These are phyloP conservation scores for Phylloboletellus chloephorus DNA, from an alignment of 1,284 basidiomycete genomes.

Conservation along the genomic window DNA sequence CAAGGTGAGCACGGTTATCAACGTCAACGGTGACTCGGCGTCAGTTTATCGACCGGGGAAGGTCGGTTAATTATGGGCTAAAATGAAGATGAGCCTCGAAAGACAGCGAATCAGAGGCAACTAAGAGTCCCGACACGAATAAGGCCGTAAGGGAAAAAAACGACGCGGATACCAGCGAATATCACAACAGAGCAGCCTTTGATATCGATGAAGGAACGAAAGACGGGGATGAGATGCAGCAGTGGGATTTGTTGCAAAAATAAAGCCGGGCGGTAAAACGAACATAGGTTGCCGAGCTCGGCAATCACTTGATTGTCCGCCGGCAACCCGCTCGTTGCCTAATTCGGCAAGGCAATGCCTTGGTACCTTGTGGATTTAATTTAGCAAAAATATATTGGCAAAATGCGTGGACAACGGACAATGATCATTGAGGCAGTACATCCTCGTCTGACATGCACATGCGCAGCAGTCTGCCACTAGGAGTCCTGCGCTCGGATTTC, in stretches of 20 bases:
- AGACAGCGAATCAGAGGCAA: slow-evolving; percentile 10
- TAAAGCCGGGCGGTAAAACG: slow-evolving; percentile 36
- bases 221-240: slow-evolving; percentile 28
- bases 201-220: slow-evolving; percentile 33
- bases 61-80: slow-evolving; percentile 37
- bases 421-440: slow-evolving; percentile 20
- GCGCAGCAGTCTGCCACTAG: slow-evolving; percentile 18
- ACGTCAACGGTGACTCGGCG: slow-evolving; percentile 37
- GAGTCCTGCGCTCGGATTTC: no score
- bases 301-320: slow-evolving; percentile 36
- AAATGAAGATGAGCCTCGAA: slow-evolving; percentile 28
- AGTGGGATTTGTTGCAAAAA: slow-evolving; percentile 39
- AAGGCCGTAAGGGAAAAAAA: slow-evolving; percentile 2
- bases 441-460: slow-evolving; percentile 23
- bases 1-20: slow-evolving; percentile 32
- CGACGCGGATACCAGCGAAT: slow-evolving; percentile 7
- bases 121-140: slow-evolving; percentile 3
- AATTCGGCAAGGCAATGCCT: slow-evolving; percentile 24
- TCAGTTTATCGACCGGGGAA: slow-evolving; percentile 38
- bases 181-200: slow-evolving; percentile 12
- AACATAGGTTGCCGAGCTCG: slow-evolving; percentile 35
- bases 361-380: slow-evolving; percentile 25
- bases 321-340: slow-evolving; percentile 33
- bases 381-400: slow-evolving; percentile 14
- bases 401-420: slow-evolving; percentile 24